Base-by-base conservation (phyloP, 108 stramenopile species). In the Pseudonitzschia delicatissima region DNA sequence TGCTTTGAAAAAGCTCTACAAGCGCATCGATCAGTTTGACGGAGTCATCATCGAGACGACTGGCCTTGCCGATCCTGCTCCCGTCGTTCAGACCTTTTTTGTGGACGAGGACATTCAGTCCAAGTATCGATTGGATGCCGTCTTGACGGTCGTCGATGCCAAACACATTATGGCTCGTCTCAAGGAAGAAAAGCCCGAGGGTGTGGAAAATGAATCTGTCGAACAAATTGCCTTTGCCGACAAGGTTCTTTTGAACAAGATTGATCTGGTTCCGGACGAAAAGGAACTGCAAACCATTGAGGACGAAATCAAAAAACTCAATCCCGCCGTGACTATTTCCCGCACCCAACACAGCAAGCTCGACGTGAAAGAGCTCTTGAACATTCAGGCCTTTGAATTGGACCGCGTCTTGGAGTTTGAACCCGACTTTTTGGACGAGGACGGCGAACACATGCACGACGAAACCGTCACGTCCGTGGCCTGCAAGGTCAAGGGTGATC, bases 21-120 rank as follows among this genome's bases (percentile, higher is more conserved):
- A 76, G 68, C 51, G 71, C 59, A 77, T 92, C 25, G 77, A 77
- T 7, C 44, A 70, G 37, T 92, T 99, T 67, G 90, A 99, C 67
- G 92, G 82, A 11, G 76, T 99, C 67, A 83, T 99, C 45, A 93
- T 99, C 48, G 97, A 99, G 68, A 98, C 97, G 11, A 97, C 97
- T 0, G 98, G 98, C n/a, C 68, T 99, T 11, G 96, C 97, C 3
- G 96, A 98, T 74, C 95, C 96, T 4, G 76, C 73, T 21, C 74
- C 76, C 1, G 94, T 99, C 12, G 82, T 86, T 33, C 96, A 96
- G 50, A 96, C 97, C 9, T 97, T 99, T 61, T 98, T 97, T 68
- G 76, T 95, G n/a, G 96, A 97, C 71, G 92, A 96, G 32, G 88
- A 87, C 7, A 64, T 94, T 44, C 57, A 70, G 18, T 67, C 73